Base-by-base conservation (phyloP, 129 eudicot genomes). In the Flaveria trinervia region DNA sequence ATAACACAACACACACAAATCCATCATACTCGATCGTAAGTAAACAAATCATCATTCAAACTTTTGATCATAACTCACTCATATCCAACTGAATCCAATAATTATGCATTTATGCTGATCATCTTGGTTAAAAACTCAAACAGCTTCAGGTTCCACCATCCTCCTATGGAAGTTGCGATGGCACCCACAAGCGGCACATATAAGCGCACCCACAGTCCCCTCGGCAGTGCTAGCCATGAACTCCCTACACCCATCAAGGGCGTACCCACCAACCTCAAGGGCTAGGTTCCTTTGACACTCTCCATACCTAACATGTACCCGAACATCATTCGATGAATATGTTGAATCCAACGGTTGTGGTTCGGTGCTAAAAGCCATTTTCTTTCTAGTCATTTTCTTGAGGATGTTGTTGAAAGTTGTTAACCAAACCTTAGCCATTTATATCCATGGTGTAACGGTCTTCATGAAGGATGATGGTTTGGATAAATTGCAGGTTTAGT, bases 261-360 rank as follows among this genome's bases (percentile, higher is more conserved):
- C 83, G 45, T 80, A 73, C 0, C 83, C 83, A 46, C 75, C 79
- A 3, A 52, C 74, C 68, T 66, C 69, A 18, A 59, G 52, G n/a
- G 83, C 83, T 3, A 80, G 64, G 62, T 80, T 80, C 74, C 83
- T 17, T 61, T 41, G 83, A 68, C 83, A 80, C 64, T 73, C 83
- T 16, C 74, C 83, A 54, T 73, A 80, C 17, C 61, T 73, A 26
- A 80, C 79, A 22, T 18, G 55, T 66, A 55, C 18, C 52, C 83
- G 44, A 43, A 73, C 74, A 55, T 80, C 49, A 54, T 73, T 66
- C 6, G 59, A 56, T 28, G 83, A 80, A 80, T 33, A 65, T n/a
- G 79, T 73, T 6, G 74, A 25, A 66, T 80, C 62, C 44, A 22
- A 55, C 17, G 43, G 39, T 10, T 18, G 25, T 13, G 65, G 61